These are phyloP conservation scores for Boletus mariae DNA, from an alignment of 1,284 basidiomycete species.

Conservation along the genomic window DNA sequence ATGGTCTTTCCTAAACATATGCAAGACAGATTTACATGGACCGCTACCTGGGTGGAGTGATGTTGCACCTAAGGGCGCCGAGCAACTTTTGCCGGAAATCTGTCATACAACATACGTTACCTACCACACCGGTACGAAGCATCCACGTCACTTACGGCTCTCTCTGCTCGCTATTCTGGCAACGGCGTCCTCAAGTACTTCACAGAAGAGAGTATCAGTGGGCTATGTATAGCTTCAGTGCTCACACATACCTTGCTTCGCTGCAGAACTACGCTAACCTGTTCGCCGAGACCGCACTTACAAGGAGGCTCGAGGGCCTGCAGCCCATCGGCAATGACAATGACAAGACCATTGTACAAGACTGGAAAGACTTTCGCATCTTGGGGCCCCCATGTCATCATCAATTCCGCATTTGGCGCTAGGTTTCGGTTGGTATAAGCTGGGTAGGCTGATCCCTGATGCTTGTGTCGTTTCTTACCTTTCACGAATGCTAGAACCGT, in stretches of 20 bases:
- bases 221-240: conserved; percentile 10
- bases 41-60: too few relatives aligned
- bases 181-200: background rate
- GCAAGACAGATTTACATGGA: too few relatives aligned
- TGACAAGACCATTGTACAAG: background rate
- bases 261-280: conserved; percentile 1
- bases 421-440: background rate
- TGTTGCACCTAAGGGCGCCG: too few relatives aligned
- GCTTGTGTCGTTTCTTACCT: background rate
- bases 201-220: conserved; percentile 7
- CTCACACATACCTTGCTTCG: conserved; percentile 2
- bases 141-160: background rate
- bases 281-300: background rate
- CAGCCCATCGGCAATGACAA: background rate
- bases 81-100: too few relatives aligned
- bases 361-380: background rate
- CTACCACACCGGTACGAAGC: background rate
- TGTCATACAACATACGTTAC: background rate
- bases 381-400: background rate
- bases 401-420: background rate
- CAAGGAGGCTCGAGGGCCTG: background rate
- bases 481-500: background rate
- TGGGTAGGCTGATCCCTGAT: background rate
- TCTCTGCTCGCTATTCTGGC: background rate
- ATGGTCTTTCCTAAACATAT: too few relatives aligned